phyloP scores from a whole-genome alignment of 805 yeast species.

The Priceomyces medius region DNA sequence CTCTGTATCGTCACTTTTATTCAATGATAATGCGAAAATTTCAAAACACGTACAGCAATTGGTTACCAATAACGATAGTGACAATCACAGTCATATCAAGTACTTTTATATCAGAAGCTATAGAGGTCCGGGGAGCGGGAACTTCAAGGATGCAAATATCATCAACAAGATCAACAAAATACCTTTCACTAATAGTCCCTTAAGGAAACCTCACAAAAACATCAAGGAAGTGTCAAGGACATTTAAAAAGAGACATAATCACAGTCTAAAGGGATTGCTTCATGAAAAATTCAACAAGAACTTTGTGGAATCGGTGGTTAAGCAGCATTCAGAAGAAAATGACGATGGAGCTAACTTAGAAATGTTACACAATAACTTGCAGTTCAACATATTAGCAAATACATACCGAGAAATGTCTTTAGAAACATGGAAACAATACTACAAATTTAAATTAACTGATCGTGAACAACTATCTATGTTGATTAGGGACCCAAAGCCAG shows the following conservation, averaged over 20 bases:
- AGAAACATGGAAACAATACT: conserved; percentile 41
- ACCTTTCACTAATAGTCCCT: conserved; percentile 16
- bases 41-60: conserved; percentile 37
- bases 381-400: conserved; percentile 39
- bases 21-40: conserved; percentile 25
- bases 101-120: conserved; percentile 41
- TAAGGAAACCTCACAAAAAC: conserved; percentile 17
- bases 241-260: conserved; percentile 14
- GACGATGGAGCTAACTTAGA: conserved; percentile 41
- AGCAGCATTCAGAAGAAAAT: conserved; percentile 26
- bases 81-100: conserved; percentile 32
- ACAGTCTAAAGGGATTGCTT: conserved; percentile 37
- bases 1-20: conserved; percentile 21
- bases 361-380: conserved; percentile 43
- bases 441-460: conserved; percentile 37
- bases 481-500: conserved; percentile 15
- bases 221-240: conserved; percentile 13
- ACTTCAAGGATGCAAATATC: conserved; percentile 44
- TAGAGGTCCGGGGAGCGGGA: conserved; percentile 47
- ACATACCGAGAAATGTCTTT: conserved; percentile 38
- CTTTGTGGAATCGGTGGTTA: conserved; percentile 28
- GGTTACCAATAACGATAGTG: conserved; percentile 35
- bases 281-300: conserved; percentile 33
- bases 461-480: conserved; percentile 33
- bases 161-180: conserved; percentile 40